Base-by-base conservation (phyloP, 257 asterid genomes). In the Schizonepeta tenuifolia region DNA sequence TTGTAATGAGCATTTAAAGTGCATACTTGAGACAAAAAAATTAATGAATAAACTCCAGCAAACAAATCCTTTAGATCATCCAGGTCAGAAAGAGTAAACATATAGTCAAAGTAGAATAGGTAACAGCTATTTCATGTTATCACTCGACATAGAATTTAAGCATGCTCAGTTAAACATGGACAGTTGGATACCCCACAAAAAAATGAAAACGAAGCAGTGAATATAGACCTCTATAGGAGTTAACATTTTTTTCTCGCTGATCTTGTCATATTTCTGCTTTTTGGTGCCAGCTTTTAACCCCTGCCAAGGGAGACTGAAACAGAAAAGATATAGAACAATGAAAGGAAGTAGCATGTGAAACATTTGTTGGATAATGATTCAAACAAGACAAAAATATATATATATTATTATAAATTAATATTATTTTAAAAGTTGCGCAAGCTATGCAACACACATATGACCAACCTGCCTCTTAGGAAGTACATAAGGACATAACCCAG, bases 381-480 rank as follows among this genome's bases (percentile, higher is more conserved):
- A n/a, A n/a, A n/a, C n/a, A n/a, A n/a, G n/a, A n/a, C n/a, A n/a
- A n/a, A n/a, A n/a, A n/a, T n/a, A n/a, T n/a, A n/a, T n/a, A n/a
- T n/a, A n/a, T n/a, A 28, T 59, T 8, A 31, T 5, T 60, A 6
- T 50, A 22, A 22, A 9, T 2, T 53, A 54, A 0, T 55, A 21
- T 43, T 24, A 44, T 44, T 65, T n/a, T 15, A 43, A 38, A 9
- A 12, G n/a, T 40, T 46, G 59, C 33, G 69, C 35, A 70, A 62
- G 53, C 58, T 55, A 55, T 7, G 22, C 18, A 57, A 66, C 26
- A 35, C 47, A 74, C 40, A 66, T 76, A 78, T 5, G 63, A 91
- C 98, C 84, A 76, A 92, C 98, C 98, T 93, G 83, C 98, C 98
- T 75, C 98, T 88, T 63, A 93, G 92, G 78, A 93, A 93, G 81